Percentiles rank a stretch among this genome's conserved stretches.
Conservation (phyloP, 371 early-diverging fungal species). For the Sporodiniella umbellata region DNA sequence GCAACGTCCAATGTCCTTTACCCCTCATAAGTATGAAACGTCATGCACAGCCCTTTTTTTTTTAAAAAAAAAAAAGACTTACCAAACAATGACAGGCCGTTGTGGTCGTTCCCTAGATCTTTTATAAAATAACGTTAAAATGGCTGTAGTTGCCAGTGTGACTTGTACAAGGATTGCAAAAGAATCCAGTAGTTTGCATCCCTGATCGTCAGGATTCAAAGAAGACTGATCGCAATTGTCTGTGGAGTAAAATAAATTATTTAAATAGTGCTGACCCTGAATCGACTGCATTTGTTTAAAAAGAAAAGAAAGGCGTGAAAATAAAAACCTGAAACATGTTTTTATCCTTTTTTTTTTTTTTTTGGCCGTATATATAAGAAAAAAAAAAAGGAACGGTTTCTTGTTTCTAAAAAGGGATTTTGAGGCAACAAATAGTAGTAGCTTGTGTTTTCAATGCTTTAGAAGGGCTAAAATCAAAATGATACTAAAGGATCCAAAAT, state of each 20-base stretch:
- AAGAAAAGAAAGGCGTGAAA: not conserved
- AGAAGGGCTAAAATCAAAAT: too few species aligned
- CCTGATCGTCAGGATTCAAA: conserved; percentile 28
- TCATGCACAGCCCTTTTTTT: too few species aligned
- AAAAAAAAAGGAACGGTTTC: too few species aligned
- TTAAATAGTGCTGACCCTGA: not conserved
- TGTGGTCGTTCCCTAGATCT: conserved; percentile 58
- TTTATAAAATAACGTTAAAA: conserved; percentile 58
- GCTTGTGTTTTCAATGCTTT: too few species aligned
- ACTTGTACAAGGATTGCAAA: conserved; percentile 69
- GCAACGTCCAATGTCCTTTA: conserved; percentile 62
- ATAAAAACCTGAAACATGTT: not conserved
- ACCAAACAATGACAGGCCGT: conserved; percentile 63
- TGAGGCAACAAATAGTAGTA: too few species aligned
- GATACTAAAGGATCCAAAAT: too few species aligned
- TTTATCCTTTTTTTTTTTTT: not conserved
- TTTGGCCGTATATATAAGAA: too few species aligned
- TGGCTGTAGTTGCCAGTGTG: conserved; percentile 52
- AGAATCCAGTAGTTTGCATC: conserved; percentile 55
- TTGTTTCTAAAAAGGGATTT: too few species aligned
- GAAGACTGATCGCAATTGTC: not conserved
- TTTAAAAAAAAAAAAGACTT: not conserved
- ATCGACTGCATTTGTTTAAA: not conserved
- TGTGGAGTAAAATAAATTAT: not conserved
- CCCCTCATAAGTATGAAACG: conserved; percentile 7